These are phyloP conservation scores for Candida hispaniensis DNA, from an alignment of 805 yeast genomes.

Conservation along the genomic window DNA sequence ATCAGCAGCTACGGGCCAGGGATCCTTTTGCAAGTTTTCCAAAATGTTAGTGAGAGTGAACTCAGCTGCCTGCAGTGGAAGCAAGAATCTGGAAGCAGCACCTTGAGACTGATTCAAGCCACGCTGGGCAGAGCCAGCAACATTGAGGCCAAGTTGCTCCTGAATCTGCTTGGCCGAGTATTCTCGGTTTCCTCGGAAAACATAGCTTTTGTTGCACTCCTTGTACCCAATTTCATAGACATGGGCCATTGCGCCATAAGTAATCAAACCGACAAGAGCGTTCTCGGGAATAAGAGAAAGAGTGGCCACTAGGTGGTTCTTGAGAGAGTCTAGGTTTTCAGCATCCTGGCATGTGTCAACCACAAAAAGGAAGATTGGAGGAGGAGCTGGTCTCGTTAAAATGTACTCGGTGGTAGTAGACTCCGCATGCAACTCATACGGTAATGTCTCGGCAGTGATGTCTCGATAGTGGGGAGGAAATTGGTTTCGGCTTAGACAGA, in stretches of 20 bases:
- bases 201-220: constrained; percentile 56
- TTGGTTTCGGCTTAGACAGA: constrained; percentile 66
- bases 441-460: constrained; percentile 63
- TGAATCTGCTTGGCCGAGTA: constrained; percentile 44
- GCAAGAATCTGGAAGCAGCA: constrained; percentile 48
- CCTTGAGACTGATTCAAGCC: constrained; percentile 27
- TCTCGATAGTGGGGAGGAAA: constrained; percentile 76
- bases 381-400: constrained; percentile 64
- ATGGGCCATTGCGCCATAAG: constrained; percentile 84
- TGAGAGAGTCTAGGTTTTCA: constrained; percentile 72
- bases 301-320: constrained; percentile 67
- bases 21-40: constrained; percentile 66
- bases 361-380: constrained; percentile 76
- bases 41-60: constrained; percentile 68
- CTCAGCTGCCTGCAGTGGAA: constrained; percentile 70
- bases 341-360: constrained; percentile 82
- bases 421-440: constrained; percentile 59
- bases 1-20: constrained; percentile 82
- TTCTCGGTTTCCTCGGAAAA: constrained; percentile 82
- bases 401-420: constrained; percentile 78
- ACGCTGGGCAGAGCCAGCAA: constrained; percentile 15
- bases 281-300: constrained; percentile 78
- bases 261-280: constrained; percentile 74
- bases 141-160: constrained; percentile 47
- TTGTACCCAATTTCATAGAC: constrained; percentile 70